Conservation (phyloP, 495 filamentous ascomycete genomes). For the Aspergillus diversus region DNA sequence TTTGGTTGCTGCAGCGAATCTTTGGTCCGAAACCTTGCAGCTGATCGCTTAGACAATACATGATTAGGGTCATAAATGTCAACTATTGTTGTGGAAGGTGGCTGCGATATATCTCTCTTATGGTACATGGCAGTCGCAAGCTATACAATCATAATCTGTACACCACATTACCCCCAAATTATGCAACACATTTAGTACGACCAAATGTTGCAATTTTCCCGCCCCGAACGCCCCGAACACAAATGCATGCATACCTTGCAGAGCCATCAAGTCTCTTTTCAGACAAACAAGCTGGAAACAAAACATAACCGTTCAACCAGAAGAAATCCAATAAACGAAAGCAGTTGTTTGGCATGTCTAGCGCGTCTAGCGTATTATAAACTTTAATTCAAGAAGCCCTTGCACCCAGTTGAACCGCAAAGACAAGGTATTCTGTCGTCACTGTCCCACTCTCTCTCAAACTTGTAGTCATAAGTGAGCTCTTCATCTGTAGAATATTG, state of each 20-base stretch:
- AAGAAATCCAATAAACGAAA: neutral
- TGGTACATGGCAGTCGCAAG: constrained; percentile 24
- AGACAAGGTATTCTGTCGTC: constrained; percentile 96
- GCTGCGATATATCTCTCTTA: constrained; percentile 9
- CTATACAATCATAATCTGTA: constrained; percentile 19
- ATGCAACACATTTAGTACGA: constrained; percentile 3
- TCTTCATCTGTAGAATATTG: constrained; percentile 75
- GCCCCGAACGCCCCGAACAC: constrained; percentile 7
- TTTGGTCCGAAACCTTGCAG: too few relatives aligned
- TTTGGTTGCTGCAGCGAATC: too few relatives aligned
- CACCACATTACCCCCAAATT: constrained; percentile 3
- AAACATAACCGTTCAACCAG: neutral
- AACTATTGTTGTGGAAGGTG: constrained; percentile 10
- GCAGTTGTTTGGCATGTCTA: too few relatives aligned
- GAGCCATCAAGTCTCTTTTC: neutral
- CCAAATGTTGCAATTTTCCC: constrained; percentile 6
- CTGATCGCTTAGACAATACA: too few relatives aligned
- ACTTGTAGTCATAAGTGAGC: constrained; percentile 99
- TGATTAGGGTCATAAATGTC: neutral
- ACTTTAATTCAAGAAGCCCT: constrained; percentile 94
- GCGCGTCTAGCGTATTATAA: neutral
- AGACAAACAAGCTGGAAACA: constrained; percentile 2
- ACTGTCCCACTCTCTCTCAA: constrained; percentile 93
- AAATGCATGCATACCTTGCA: constrained; percentile 10
- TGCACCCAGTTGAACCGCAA: constrained; percentile 92